phyloP scores from a whole-genome alignment of 805 yeast genomes.

The Diddensiella santjacobensis region DNA sequence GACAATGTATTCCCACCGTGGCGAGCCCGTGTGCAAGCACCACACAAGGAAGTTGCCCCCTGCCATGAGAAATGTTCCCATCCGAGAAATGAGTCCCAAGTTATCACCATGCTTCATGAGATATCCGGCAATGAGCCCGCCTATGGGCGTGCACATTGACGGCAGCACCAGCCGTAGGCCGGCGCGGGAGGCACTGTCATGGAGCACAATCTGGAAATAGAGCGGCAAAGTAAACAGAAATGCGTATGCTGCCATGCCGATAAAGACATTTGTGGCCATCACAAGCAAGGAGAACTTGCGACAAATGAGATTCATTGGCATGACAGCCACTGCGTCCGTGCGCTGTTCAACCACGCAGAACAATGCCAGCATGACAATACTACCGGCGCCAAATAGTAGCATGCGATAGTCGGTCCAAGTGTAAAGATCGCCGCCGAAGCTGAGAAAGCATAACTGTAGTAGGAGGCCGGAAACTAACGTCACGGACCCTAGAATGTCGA shows the following conservation, averaged over 20 bases:
- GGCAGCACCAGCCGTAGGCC: conserved; percentile 13
- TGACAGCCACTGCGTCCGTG: conserved; percentile 8
- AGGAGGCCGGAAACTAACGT: conserved; percentile 7
- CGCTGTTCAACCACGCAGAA: conserved; percentile 9
- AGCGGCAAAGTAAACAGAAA: conserved; percentile 12
- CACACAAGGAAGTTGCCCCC: conserved; percentile 8
- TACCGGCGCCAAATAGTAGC: conserved; percentile 4
- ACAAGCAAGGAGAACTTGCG: conserved; percentile 5
- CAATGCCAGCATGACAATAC: conserved; percentile 4
- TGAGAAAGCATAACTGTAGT: conserved; percentile 7
- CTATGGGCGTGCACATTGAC: conserved; percentile 12
- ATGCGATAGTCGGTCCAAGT: conserved; percentile 10
- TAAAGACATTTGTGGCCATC: conserved; percentile 6
- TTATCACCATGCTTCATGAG: conserved; percentile 7
- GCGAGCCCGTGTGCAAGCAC: background rate
- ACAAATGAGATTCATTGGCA: conserved; percentile 9
- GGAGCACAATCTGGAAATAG: conserved; percentile 16
- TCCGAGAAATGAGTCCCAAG: conserved; percentile 3
- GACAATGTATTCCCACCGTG: conserved; percentile 2
- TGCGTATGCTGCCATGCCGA: conserved; percentile 13
- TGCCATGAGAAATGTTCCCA: conserved; percentile 4
- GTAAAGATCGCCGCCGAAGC: conserved; percentile 10
- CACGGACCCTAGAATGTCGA: conserved; percentile 11
- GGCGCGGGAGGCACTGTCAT: conserved; percentile 11
- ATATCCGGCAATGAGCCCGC: conserved; percentile 13